Conservation (phyloP, 441 rosid genomes). For the Mallotus japonicus region DNA sequence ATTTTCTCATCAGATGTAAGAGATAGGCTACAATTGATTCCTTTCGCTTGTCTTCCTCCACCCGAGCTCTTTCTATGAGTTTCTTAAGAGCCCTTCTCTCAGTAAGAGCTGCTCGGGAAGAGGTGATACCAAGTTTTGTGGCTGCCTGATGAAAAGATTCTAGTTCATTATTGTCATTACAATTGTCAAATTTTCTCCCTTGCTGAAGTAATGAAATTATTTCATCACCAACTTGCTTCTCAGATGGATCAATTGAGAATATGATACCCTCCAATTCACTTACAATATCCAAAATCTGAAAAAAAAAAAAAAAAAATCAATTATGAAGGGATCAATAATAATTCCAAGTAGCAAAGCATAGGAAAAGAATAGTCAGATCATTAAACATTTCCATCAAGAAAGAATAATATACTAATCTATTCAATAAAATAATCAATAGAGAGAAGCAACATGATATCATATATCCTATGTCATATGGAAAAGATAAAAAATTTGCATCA, state of each 20-base stretch:
- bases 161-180: slow-evolving; percentile 66
- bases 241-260: slow-evolving; percentile 66
- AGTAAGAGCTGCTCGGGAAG: slow-evolving; percentile 85
- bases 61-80: slow-evolving; percentile 88
- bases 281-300: slow-evolving; percentile 83
- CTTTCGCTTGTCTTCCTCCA: slow-evolving; percentile 94
- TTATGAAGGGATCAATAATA: slow-evolving; percentile 21
- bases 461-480: neutral
- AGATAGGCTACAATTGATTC: slow-evolving; percentile 96
- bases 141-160: slow-evolving; percentile 91
- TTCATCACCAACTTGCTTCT: slow-evolving; percentile 96
- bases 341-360: slow-evolving; percentile 6
- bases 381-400: slow-evolving; percentile 3
- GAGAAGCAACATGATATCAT: neutral
- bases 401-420: neutral
- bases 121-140: slow-evolving; percentile 71
- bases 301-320: slow-evolving; percentile 15
- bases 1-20: slow-evolving; percentile 90
- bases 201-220: slow-evolving; percentile 84
- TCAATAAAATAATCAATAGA: neutral
- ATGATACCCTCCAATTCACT: slow-evolving; percentile 62
- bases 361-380: slow-evolving; percentile 7
- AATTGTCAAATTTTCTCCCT: slow-evolving; percentile 68
- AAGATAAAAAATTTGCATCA: neutral
- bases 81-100: slow-evolving; percentile 95